Conservation (phyloP, 345 rosid genomes). For the Gossypium raimondii region DNA sequence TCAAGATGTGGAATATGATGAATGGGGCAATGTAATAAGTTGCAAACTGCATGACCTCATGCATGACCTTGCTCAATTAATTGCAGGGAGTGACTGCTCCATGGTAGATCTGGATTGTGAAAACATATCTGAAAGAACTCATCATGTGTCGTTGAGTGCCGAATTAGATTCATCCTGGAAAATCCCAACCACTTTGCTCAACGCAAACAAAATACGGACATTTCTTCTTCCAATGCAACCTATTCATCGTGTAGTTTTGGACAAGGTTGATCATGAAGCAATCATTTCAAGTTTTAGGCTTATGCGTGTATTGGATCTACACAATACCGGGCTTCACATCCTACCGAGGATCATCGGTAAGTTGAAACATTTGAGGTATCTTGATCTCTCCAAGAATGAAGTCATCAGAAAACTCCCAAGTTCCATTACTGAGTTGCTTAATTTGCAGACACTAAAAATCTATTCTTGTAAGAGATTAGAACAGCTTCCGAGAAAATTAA, state of each 20-base stretch:
- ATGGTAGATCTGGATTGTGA: background rate
- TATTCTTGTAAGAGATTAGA: conserved; percentile 7
- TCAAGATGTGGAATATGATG: conserved; percentile 13
- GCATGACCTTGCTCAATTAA: conserved; percentile 22
- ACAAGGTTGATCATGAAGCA: conserved; percentile 6
- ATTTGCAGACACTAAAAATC: conserved; percentile 8
- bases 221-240: conserved; percentile 15
- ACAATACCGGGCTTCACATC: background rate
- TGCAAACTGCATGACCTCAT: conserved; percentile 25
- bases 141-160: conserved; percentile 10
- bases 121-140: background rate
- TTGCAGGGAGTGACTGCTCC: conserved; percentile 5
- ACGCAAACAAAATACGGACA: background rate
- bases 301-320: conserved; percentile 4
- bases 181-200: background rate
- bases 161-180: conserved; percentile 13
- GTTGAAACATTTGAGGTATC: conserved; percentile 11
- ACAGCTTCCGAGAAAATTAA: conserved; percentile 10
- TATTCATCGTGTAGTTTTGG: conserved; percentile 6
- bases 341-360: background rate
- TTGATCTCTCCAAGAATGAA: conserved; percentile 14
- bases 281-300: conserved; percentile 14
- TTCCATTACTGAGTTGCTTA: conserved; percentile 10
- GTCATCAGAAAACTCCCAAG: conserved; percentile 8
- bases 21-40: background rate